These are phyloP conservation scores for Parsonsia alboflavescens DNA, from an alignment of 257 asterid species.

Conservation along the genomic window DNA sequence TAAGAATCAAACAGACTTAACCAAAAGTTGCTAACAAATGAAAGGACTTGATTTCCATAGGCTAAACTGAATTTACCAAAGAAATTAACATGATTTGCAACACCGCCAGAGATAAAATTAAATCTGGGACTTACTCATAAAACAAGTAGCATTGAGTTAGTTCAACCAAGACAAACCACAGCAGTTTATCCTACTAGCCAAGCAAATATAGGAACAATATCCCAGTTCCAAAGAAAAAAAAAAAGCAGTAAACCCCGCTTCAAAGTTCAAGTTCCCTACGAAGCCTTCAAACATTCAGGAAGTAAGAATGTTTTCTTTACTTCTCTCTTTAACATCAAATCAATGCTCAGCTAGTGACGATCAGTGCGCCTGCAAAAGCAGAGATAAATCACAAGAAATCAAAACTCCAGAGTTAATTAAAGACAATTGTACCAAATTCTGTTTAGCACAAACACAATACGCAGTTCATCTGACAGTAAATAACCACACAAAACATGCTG, in stretches of 20 bases:
- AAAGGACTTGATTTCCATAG: background rate
- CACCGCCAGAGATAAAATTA: background rate
- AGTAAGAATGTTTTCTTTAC: conserved; percentile 10
- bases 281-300: conserved; percentile 15
- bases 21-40: too few relatives aligned
- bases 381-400: background rate
- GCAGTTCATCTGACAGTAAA: background rate
- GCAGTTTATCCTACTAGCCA: background rate
- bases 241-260: background rate
- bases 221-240: background rate
- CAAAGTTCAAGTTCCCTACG: conserved; percentile 10
- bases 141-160: background rate
- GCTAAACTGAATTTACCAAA: background rate
- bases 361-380: conserved; percentile 46
- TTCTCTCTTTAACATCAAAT: conserved; percentile 6
- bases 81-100: background rate
- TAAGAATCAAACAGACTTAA: too few relatives aligned
- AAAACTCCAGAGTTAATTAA: background rate
- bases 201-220: background rate
- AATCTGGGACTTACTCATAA: background rate
- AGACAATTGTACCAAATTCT: background rate
- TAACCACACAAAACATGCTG: background rate
- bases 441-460: background rate
- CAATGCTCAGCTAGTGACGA: conserved; percentile 38
- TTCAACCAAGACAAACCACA: background rate